A percentile compares a stretch with the other conserved stretches of the same genome.
These are phyloP conservation scores for Angophora floribunda DNA, from an alignment of 345 rosid genomes.

Conservation along the genomic window DNA sequence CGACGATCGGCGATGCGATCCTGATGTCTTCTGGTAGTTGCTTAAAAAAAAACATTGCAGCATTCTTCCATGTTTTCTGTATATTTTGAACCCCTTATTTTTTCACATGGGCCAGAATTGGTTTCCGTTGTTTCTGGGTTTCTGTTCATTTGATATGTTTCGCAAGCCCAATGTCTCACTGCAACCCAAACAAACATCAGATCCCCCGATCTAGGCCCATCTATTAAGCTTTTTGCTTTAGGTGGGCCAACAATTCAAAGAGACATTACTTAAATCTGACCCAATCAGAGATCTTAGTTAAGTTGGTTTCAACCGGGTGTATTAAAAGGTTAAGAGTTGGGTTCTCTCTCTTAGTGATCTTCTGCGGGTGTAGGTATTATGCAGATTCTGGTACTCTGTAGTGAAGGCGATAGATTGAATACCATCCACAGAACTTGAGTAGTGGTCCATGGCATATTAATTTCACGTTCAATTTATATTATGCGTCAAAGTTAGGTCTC, in stretches of 20 bases:
- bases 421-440: not conserved
- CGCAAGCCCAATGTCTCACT: too few species aligned
- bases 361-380: not conserved
- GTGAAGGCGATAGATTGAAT: not conserved
- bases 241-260: not conserved
- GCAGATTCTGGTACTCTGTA: not conserved
- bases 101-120: not conserved
- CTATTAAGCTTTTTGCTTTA: not conserved
- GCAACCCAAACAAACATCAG: not conserved
- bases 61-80: not conserved
- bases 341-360: too few species aligned
- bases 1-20: not conserved
- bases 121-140: not conserved
- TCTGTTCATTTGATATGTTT: not conserved
- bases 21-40: not conserved
- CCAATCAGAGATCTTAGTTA: too few species aligned
- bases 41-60: not conserved
- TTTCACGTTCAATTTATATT: too few species aligned
- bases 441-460: not conserved
- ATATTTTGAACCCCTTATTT: not conserved
- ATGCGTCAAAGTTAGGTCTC: not conserved
- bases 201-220: not conserved
- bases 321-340: too few species aligned
- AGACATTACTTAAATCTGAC: too few species aligned
- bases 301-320: too few species aligned